These are phyloP conservation scores for Paramecium primaurelia DNA, from an alignment of 73 alveolate species.

Conservation along the genomic window DNA sequence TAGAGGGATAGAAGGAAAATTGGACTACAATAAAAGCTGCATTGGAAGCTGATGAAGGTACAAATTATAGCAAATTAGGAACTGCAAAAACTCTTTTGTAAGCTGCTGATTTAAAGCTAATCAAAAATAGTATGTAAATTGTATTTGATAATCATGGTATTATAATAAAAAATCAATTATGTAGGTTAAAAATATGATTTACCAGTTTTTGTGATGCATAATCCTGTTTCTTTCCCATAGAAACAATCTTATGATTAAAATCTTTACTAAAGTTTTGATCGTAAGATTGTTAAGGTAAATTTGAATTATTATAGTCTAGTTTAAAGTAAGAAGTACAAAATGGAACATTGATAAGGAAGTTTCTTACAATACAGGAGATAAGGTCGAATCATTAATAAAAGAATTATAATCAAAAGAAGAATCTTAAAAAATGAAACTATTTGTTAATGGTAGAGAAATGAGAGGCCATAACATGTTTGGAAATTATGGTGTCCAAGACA, in stretches of 20 bases:
- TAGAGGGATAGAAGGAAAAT: conserved; percentile 22
- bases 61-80: neutral
- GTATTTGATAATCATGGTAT: neutral
- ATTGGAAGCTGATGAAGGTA: conserved; percentile 47
- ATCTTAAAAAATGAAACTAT: neutral
- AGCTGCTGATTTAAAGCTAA: conserved; percentile 29
- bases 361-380: neutral
- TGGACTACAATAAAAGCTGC: conserved; percentile 12
- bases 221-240: conserved; percentile 28
- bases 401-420: neutral
- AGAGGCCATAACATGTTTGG: conserved; percentile 15
- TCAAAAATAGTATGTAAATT: conserved; percentile 18
- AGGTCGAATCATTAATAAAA: neutral
- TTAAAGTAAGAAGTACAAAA: conserved; percentile 4
- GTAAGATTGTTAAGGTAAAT: neutral
- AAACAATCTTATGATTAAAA: conserved; percentile 10
- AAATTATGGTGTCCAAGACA: conserved; percentile 27
- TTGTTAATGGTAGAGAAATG: conserved; percentile 23
- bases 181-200: conserved; percentile 40
- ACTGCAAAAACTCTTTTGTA: conserved; percentile 10
- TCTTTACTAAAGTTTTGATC: neutral
- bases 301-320: neutral
- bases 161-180: neutral
- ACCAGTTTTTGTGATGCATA: conserved; percentile 9
- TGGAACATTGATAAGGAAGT: conserved; percentile 2